These are phyloP conservation scores for Hypoxylon crocopeplum DNA, from an alignment of 495 filamentous ascomycete genomes.

Conservation along the genomic window DNA sequence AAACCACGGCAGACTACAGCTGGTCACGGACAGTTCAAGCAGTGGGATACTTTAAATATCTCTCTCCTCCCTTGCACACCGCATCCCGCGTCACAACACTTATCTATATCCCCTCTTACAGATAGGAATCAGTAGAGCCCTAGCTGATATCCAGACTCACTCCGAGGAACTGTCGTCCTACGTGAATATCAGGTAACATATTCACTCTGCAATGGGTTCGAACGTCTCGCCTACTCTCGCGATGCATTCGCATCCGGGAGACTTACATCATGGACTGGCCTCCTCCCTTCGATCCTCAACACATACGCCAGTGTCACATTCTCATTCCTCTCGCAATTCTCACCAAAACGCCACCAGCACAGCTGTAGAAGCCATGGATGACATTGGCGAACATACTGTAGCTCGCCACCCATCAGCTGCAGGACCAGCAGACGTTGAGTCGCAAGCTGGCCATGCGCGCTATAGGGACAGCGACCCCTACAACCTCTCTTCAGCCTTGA, in stretches of 20 bases:
- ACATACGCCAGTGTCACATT: slow-evolving; percentile 15
- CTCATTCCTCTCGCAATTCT: slow-evolving; percentile 3
- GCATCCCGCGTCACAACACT: slow-evolving; percentile 6
- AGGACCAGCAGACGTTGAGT: slow-evolving; percentile 65
- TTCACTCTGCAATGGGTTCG: slow-evolving; percentile 16
- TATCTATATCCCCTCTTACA: slow-evolving; percentile 24
- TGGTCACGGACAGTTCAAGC: background rate
- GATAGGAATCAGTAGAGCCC: slow-evolving; percentile 28
- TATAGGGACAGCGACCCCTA: slow-evolving; percentile 78
- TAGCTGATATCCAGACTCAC: slow-evolving; percentile 26
- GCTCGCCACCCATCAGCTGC: slow-evolving; percentile 51
- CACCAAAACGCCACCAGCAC: slow-evolving; percentile 50
- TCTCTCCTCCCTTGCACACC: slow-evolving; percentile 15
- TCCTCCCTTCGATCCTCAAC: slow-evolving; percentile 11
- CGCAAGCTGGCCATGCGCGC: slow-evolving; percentile 54
- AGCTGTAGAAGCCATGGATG: slow-evolving; percentile 55
- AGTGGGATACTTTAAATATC: background rate
- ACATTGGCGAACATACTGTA: slow-evolving; percentile 48
- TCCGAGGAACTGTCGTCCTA: background rate
- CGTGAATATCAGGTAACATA: slow-evolving; percentile 8
- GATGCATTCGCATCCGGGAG: slow-evolving; percentile 10
- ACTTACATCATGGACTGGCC: slow-evolving; percentile 5
- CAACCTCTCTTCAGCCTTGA: slow-evolving; percentile 77
- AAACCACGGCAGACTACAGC: background rate
- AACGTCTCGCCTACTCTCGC: slow-evolving; percentile 1